Conservation (phyloP, 1,139 yeast genomes). For the Diutina pseudorugosa region DNA sequence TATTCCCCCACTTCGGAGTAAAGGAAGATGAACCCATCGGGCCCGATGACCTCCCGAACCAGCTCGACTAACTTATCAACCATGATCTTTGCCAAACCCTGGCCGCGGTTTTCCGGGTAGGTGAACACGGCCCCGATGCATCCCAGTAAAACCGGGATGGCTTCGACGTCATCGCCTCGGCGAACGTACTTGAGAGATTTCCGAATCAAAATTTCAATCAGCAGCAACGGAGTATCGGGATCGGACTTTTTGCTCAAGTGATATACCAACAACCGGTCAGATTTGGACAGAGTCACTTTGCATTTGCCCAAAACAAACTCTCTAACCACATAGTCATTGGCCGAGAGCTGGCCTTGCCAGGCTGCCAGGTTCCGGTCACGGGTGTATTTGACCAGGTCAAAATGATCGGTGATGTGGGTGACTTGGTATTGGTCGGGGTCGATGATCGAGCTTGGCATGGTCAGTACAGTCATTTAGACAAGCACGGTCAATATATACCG, state of each 20-base stretch:
- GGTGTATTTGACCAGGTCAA: conserved; percentile 35
- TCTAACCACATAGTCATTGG: conserved; percentile 37
- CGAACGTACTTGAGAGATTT: conserved; percentile 8
- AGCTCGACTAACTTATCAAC: conserved; percentile 33
- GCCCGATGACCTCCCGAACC: conserved; percentile 14
- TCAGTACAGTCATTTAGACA: neutral
- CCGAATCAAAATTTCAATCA: conserved; percentile 27
- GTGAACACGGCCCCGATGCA: conserved; percentile 53
- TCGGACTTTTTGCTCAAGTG: conserved; percentile 16
- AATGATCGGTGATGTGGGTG: conserved; percentile 14
- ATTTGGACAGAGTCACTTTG: conserved; percentile 14
- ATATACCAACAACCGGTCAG: conserved; percentile 20
- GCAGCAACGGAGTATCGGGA: conserved; percentile 15
- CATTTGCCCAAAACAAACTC: conserved; percentile 32
- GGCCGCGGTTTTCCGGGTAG: conserved; percentile 41
- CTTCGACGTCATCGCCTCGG: conserved; percentile 8
- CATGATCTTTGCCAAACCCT: conserved; percentile 55
- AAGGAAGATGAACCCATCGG: conserved; percentile 35
- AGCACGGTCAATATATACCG: neutral
- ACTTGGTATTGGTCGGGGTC: conserved; percentile 6
- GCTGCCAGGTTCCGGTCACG: conserved; percentile 30
- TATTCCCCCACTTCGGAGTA: conserved; percentile 69
- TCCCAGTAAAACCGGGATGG: conserved; percentile 25
- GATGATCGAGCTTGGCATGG: neutral
- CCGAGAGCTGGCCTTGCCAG: conserved; percentile 41